Percentiles rank a stretch among this genome's conserved stretches.
phyloP scores from a whole-genome alignment of 2,329 filamentous ascomycete genomes.

The Ophiocordyceps unilateralis region DNA sequence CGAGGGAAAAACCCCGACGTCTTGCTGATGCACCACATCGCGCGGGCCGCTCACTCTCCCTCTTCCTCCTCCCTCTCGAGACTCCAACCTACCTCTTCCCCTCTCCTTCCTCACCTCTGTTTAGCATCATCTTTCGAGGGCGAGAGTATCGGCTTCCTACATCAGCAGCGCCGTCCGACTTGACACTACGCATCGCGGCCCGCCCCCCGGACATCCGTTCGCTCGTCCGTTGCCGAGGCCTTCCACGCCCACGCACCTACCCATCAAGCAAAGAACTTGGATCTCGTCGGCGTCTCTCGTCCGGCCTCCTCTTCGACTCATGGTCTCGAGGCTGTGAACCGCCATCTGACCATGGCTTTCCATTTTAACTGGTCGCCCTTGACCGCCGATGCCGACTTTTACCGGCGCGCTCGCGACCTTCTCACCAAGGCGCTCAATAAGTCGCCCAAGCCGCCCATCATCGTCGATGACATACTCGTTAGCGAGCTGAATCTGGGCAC shows the following conservation, averaged over 20 bases:
- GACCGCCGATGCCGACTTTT: slow-evolving; percentile 84
- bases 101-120: not conserved
- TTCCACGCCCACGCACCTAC: not conserved
- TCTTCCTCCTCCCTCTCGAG: not conserved
- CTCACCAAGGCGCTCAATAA: slow-evolving; percentile 94
- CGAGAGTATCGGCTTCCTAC: not conserved
- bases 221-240: too few relatives aligned
- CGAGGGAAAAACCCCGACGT: not conserved
- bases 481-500: slow-evolving; percentile 94
- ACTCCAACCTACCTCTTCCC: not conserved
- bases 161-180: not conserved
- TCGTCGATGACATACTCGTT: slow-evolving; percentile 97
- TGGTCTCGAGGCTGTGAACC: slow-evolving; percentile 16
- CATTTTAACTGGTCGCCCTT: slow-evolving; percentile 99
- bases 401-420: slow-evolving; percentile 80
- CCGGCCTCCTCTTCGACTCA: slow-evolving; percentile 10
- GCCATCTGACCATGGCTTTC: slow-evolving; percentile 74
- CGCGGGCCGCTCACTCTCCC: not conserved
- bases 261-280: not conserved
- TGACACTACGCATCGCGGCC: too few relatives aligned
- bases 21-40: not conserved
- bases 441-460: slow-evolving; percentile 92
- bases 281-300: slow-evolving; percentile 1
- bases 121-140: not conserved
- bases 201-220: too few relatives aligned